These are phyloP conservation scores for Exobasidium rhododendri DNA, from an alignment of 1,284 basidiomycete species.

Conservation along the genomic window DNA sequence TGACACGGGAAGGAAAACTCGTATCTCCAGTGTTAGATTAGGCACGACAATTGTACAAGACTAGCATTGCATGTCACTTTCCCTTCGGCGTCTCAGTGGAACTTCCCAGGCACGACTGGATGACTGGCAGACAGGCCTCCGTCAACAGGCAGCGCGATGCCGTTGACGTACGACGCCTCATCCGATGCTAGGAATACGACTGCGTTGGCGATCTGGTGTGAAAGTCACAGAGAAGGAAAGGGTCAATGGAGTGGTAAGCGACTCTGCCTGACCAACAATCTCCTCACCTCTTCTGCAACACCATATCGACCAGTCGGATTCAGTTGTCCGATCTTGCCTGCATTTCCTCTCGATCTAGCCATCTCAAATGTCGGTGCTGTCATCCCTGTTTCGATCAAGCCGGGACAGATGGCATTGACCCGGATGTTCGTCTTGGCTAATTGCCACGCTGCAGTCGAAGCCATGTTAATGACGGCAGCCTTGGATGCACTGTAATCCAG, in stretches of 20 bases:
- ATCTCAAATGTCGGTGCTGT: slow-evolving; percentile 70
- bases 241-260: slow-evolving; percentile 7
- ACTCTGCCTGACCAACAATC: neutral
- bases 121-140: slow-evolving; percentile 74
- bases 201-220: slow-evolving; percentile 73
- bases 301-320: slow-evolving; percentile 74
- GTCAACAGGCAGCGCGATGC: slow-evolving; percentile 79
- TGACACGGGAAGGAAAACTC: no score
- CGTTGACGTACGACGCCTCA: slow-evolving; percentile 82
- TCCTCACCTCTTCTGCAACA: slow-evolving; percentile 49
- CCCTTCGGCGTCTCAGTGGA: no score
- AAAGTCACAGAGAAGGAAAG: neutral
- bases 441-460: slow-evolving; percentile 75
- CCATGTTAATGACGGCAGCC: slow-evolving; percentile 67
- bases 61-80: no score
- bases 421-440: slow-evolving; percentile 77
- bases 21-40: no score
- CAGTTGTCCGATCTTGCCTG: slow-evolving; percentile 74
- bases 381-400: slow-evolving; percentile 86
- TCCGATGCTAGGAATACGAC: slow-evolving; percentile 83
- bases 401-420: slow-evolving; percentile 85
- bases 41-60: no score
- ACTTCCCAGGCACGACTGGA: slow-evolving; percentile 68
- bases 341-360: slow-evolving; percentile 70
- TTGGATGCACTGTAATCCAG: slow-evolving; percentile 67